A percentile compares a stretch with the other conserved stretches of the same genome.
phyloP scores from a whole-genome alignment of 805 yeast genomes.

The Wickerhamiella lipophila region DNA sequence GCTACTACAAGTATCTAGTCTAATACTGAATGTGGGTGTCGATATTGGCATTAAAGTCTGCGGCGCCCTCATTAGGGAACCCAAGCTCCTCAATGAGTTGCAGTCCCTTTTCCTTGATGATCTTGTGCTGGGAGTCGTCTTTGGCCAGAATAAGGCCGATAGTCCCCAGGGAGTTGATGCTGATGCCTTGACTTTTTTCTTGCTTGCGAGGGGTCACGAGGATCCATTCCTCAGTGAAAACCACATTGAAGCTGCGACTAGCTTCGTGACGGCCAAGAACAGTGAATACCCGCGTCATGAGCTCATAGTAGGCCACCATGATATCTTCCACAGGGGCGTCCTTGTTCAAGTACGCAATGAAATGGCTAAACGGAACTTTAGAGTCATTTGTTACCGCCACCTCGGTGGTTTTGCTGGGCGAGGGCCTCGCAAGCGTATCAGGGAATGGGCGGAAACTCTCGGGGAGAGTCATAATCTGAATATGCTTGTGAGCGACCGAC shows the following conservation, averaged over 20 bases:
- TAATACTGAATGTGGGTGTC: constrained; percentile 6
- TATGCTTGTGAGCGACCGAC: constrained; percentile 86
- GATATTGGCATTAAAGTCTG: constrained; percentile 9
- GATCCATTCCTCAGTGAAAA: constrained; percentile 73
- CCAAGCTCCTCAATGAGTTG: constrained; percentile 19
- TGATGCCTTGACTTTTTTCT: constrained; percentile 38
- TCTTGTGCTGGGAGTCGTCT: constrained; percentile 35
- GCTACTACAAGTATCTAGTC: too few relatives aligned
- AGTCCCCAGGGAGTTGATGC: constrained; percentile 71
- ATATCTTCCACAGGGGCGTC: constrained; percentile 33
- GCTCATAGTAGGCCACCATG: constrained; percentile 50
- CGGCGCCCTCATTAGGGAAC: constrained; percentile 18
- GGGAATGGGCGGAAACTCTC: constrained; percentile 44
- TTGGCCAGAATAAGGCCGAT: constrained; percentile 71
- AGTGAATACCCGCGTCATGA: constrained; percentile 60
- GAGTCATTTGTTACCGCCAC: constrained; percentile 34
- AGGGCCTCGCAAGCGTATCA: constrained; percentile 32
- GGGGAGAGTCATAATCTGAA: constrained; percentile 74
- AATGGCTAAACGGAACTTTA: constrained; percentile 71
- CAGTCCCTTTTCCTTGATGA: constrained; percentile 15
- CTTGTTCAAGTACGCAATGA: constrained; percentile 48
- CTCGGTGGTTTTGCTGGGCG: neutral
- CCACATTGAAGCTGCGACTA: constrained; percentile 52
- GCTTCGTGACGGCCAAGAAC: constrained; percentile 19
- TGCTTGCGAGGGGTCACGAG: constrained; percentile 70